A percentile compares a stretch with the other conserved stretches of the same genome.
Conservation (phyloP, 805 yeast species). For the Wickerhamiella domercqiae region DNA sequence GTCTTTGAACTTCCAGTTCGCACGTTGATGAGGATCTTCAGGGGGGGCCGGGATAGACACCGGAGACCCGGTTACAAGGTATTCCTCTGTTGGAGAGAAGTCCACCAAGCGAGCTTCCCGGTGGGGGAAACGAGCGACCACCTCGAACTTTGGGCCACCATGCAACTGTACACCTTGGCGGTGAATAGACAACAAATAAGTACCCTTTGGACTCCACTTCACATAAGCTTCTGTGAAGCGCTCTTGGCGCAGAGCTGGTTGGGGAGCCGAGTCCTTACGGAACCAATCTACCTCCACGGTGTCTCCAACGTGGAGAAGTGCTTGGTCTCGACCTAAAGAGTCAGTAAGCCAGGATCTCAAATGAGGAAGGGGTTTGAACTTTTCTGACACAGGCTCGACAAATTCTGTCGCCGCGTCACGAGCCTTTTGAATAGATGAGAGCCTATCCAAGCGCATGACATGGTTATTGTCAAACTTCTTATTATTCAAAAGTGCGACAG, state of each 20-base stretch:
- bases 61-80: conserved; percentile 77
- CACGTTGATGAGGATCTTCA: conserved; percentile 41
- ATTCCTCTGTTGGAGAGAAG: conserved; percentile 85
- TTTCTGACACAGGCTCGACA: conserved; percentile 56
- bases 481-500: conserved; percentile 66
- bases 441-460: conserved; percentile 66
- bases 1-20: conserved; percentile 65
- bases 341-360: conserved; percentile 87
- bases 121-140: conserved; percentile 67
- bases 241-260: conserved; percentile 58
- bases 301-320: conserved; percentile 63
- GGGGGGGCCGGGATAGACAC: conserved; percentile 64
- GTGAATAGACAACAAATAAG: conserved; percentile 72
- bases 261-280: conserved; percentile 54
- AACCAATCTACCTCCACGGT: conserved; percentile 80
- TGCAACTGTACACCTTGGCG: conserved; percentile 90
- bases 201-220: conserved; percentile 87
- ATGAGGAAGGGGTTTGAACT: conserved; percentile 62
- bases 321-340: conserved; percentile 78
- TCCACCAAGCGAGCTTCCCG: conserved; percentile 80
- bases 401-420: conserved; percentile 45
- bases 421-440: conserved; percentile 26
- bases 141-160: conserved; percentile 76
- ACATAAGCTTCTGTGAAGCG: conserved; percentile 81
- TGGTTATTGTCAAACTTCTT: conserved; percentile 91